Percentiles rank a stretch among this genome's conserved stretches.
Conservation (phyloP, 2,329 filamentous ascomycete species). For the Sphaerulina musiva region DNA sequence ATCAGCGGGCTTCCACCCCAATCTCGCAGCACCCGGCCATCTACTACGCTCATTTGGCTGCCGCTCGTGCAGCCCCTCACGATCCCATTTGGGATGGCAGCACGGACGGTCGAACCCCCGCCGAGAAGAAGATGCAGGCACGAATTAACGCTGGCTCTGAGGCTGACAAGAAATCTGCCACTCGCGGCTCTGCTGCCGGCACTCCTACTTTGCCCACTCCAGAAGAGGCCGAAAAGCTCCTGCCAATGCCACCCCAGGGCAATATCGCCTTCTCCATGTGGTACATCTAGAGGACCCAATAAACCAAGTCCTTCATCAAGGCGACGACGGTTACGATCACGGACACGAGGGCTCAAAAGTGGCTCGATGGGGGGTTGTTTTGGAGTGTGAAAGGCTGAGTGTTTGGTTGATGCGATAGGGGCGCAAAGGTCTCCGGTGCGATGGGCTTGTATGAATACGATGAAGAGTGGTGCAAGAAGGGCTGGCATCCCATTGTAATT, state of each 20-base stretch:
- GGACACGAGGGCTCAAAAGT: too few relatives aligned
- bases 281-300: conserved; percentile 38
- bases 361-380: too few relatives aligned
- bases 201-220: neutral
- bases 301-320: too few relatives aligned
- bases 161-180: conserved; percentile 34
- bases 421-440: too few relatives aligned
- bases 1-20: conserved; percentile 82
- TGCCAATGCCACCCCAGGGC: conserved; percentile 37
- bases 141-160: conserved; percentile 11
- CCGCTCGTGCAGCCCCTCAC: conserved; percentile 71
- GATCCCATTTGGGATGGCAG: conserved; percentile 45
- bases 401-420: too few relatives aligned
- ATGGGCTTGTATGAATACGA: too few relatives aligned
- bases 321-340: too few relatives aligned
- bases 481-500: too few relatives aligned
- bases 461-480: too few relatives aligned
- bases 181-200: conserved; percentile 22
- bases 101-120: conserved; percentile 18
- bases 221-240: conserved; percentile 33
- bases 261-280: conserved; percentile 43
- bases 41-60: conserved; percentile 91
- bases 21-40: conserved; percentile 84
- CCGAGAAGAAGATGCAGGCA: conserved; percentile 6
- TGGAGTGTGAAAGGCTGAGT: too few relatives aligned